Evolutionary conservation across 495 filamentous ascomycete genomes (phyloP).

Genomic region (Aspergillus bridgeri): DNA sequence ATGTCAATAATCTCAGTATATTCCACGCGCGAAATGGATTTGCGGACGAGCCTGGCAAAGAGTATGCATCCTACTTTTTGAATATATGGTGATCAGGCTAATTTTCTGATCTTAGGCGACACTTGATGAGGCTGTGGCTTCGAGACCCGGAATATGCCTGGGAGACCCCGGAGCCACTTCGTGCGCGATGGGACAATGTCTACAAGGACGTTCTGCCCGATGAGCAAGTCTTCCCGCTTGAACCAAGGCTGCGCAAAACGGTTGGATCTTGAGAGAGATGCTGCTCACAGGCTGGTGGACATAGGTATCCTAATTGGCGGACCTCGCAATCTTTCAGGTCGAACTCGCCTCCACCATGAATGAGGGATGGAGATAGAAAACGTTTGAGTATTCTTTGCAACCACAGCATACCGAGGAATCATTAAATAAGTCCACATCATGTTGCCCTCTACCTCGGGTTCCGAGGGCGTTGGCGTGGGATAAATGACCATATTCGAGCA

Average conservation of each 20-base stretch:
- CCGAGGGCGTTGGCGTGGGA: too few species aligned
- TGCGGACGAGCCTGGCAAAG: slow-evolving; percentile 11
- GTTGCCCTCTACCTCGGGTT: too few species aligned
- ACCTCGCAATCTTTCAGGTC: too few species aligned
- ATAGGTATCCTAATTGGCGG: too few species aligned
- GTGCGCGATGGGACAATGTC: slow-evolving; percentile 45
- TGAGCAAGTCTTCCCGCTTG: slow-evolving; percentile 49
- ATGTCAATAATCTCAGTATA: slow-evolving; percentile 67
- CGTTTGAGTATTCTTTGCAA: too few species aligned
- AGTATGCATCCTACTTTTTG: slow-evolving; percentile 12
- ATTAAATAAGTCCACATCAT: too few species aligned
- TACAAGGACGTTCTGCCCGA: slow-evolving; percentile 48
- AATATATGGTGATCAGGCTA: neutral
- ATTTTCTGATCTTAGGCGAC: slow-evolving; percentile 38
- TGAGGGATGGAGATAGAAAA: too few species aligned
- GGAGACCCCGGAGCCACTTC: slow-evolving; percentile 45
- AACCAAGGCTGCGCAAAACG: slow-evolving; percentile 25
- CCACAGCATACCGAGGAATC: too few species aligned
- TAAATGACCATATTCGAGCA: too few species aligned
- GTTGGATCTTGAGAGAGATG: neutral
- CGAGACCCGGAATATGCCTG: slow-evolving; percentile 55
- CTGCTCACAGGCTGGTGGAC: too few species aligned
- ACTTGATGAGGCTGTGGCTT: slow-evolving; percentile 57
- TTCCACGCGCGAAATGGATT: slow-evolving; percentile 47
- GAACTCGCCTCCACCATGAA: too few species aligned